phyloP scores from a whole-genome alignment of 139 green algal species.

The Chlamydomonas sp. region DNA sequence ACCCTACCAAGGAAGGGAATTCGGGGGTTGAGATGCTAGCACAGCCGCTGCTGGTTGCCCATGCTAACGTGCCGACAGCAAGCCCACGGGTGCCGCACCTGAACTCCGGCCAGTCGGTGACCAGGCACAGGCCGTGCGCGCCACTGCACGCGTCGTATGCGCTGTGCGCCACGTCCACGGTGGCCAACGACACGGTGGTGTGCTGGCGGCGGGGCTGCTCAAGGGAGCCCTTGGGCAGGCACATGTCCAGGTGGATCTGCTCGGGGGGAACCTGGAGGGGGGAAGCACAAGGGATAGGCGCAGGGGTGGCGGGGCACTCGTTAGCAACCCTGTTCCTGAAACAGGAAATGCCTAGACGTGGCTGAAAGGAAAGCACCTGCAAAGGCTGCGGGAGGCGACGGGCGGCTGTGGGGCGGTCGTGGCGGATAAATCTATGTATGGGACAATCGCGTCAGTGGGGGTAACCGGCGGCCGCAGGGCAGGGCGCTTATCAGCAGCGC shows the following conservation, averaged over 20 bases:
- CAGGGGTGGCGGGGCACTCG: conserved; percentile 69
- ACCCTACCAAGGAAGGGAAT: too few relatives aligned
- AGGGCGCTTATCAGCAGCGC: too few relatives aligned
- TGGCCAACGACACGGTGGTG: conserved; percentile 46
- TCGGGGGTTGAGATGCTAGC: background rate
- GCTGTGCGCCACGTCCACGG: conserved; percentile 34
- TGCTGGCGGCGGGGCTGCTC: conserved; percentile 76
- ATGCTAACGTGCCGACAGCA: background rate
- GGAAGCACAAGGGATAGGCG: background rate
- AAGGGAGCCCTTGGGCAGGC: conserved; percentile 81
- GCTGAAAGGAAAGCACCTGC: too few relatives aligned
- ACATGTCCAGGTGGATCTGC: conserved; percentile 82
- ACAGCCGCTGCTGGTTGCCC: too few relatives aligned
- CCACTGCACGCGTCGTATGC: conserved; percentile 72
- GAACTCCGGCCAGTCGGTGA: conserved; percentile 98
- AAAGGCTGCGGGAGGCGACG: too few relatives aligned
- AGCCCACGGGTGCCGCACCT: conserved; percentile 38
- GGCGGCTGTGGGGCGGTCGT: too few relatives aligned
- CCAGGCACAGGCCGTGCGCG: conserved; percentile 82
- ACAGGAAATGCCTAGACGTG: too few relatives aligned
- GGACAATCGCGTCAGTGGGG: too few relatives aligned
- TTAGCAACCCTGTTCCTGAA: background rate
- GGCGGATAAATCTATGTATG: too few relatives aligned
- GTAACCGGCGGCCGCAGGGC: too few relatives aligned
- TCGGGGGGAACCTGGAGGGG: conserved; percentile 4